Conservation (phyloP, 495 filamentous ascomycete species). For the Tuber melanosporum region DNA sequence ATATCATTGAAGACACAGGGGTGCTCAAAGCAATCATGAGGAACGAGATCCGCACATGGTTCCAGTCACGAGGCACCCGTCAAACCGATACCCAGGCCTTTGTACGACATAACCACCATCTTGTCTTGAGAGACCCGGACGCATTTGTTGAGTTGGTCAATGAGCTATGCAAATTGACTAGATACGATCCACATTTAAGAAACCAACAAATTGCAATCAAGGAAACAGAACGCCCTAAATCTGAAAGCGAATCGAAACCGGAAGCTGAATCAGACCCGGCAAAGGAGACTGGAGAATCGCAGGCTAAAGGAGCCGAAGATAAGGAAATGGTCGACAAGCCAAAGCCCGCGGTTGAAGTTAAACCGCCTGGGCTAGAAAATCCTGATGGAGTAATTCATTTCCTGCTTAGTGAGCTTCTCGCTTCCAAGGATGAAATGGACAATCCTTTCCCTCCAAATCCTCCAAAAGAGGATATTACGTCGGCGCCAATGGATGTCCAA, state of each 20-base stretch:
- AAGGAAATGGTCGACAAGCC: slow-evolving; percentile 55
- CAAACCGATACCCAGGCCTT: slow-evolving; percentile 66
- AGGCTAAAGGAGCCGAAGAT: slow-evolving; percentile 46
- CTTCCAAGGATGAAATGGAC: slow-evolving; percentile 60
- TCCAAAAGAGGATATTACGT: slow-evolving; percentile 22
- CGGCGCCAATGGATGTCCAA: slow-evolving; percentile 41
- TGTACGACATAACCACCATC: slow-evolving; percentile 69
- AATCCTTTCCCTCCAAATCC: slow-evolving; percentile 10
- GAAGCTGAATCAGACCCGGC: slow-evolving; percentile 35
- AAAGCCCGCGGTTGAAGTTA: slow-evolving; percentile 59
- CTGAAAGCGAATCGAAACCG: slow-evolving; percentile 36
- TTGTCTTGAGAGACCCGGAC: slow-evolving; percentile 74
- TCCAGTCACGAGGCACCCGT: slow-evolving; percentile 53
- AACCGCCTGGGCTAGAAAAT: slow-evolving; percentile 80
- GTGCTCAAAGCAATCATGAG: slow-evolving; percentile 88
- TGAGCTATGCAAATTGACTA: slow-evolving; percentile 66
- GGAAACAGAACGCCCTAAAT: slow-evolving; percentile 45
- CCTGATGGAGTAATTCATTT: slow-evolving; percentile 96
- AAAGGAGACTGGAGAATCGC: slow-evolving; percentile 42
- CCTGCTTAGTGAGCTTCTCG: slow-evolving; percentile 84
- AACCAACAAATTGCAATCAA: slow-evolving; percentile 56
- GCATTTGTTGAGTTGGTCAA: slow-evolving; percentile 87
- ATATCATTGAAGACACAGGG: slow-evolving; percentile 89
- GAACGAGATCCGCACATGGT: slow-evolving; percentile 72
- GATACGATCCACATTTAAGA: slow-evolving; percentile 51